Evolutionary conservation across 2,329 filamentous ascomycete genomes (phyloP).

Genomic region (Whalleya microplaca): DNA sequence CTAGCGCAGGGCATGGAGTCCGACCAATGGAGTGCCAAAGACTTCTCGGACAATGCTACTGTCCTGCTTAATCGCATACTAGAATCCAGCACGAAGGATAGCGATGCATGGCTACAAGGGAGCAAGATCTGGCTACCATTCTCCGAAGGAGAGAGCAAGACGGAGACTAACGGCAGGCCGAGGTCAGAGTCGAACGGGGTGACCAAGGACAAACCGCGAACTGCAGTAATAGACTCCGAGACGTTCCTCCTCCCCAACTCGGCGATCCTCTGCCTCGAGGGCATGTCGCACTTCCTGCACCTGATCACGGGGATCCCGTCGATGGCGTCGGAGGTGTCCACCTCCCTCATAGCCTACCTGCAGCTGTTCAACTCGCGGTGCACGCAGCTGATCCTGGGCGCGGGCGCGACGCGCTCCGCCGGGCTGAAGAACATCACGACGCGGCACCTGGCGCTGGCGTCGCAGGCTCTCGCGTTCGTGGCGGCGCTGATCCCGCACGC

Average conservation of each 20-base stretch:
- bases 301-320: constrained; percentile 85
- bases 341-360: constrained; percentile 80
- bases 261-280: constrained; percentile 77
- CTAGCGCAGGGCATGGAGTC: constrained; percentile 78
- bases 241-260: constrained; percentile 85
- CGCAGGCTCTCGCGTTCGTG: constrained; percentile 85
- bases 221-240: constrained; percentile 81
- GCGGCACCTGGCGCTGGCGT: constrained; percentile 89
- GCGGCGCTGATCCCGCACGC: constrained; percentile 87
- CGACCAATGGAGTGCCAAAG: constrained; percentile 78
- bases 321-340: constrained; percentile 82
- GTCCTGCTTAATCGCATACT: constrained; percentile 67
- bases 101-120: constrained; percentile 66
- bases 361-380: constrained; percentile 95
- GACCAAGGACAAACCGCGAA: constrained; percentile 66
- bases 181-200: constrained; percentile 52
- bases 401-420: constrained; percentile 85
- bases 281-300: constrained; percentile 81
- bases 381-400: constrained; percentile 94
- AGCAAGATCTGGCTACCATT: constrained; percentile 61
- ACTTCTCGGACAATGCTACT: constrained; percentile 68
- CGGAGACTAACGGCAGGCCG: constrained; percentile 37
- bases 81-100: constrained; percentile 72
- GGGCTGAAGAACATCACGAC: constrained; percentile 96
- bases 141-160: constrained; percentile 41